These are phyloP conservation scores for Boletellus deceptivus DNA, from an alignment of 1,284 basidiomycete genomes.

Conservation along the genomic window DNA sequence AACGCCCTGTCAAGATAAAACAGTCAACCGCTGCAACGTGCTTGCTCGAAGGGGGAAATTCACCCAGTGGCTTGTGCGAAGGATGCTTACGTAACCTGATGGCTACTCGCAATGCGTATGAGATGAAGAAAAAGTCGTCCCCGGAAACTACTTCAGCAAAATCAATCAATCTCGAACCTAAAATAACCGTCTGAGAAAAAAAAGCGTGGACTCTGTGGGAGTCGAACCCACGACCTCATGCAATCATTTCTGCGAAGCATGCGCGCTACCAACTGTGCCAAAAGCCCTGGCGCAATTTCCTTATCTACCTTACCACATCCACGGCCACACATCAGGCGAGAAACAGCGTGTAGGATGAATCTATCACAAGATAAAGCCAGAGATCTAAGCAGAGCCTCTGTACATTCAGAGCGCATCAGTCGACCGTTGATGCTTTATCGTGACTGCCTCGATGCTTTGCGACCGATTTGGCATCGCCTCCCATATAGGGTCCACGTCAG, in stretches of 20 bases:
- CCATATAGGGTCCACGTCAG: conserved; percentile 95
- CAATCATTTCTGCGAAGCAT: conserved; percentile 36
- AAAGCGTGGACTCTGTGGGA: conserved; percentile 38
- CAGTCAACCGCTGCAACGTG: neutral
- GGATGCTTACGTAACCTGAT: neutral
- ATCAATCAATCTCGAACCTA: too few relatives aligned
- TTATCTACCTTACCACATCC: too few relatives aligned
- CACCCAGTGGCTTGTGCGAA: neutral
- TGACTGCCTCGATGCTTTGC: conserved; percentile 57
- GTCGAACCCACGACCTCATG: conserved; percentile 40
- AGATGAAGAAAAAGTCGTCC: too few relatives aligned
- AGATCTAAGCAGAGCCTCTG: conserved; percentile 17
- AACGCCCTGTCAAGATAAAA: conserved; percentile 1
- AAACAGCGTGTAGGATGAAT: neutral
- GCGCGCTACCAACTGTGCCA: conserved; percentile 43
- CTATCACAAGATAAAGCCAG: neutral
- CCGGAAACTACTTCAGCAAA: too few relatives aligned
- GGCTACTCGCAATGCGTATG: too few relatives aligned
- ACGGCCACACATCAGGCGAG: neutral
- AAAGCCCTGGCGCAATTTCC: conserved; percentile 4
- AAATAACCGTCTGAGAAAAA: conserved; percentile 16
- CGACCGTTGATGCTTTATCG: conserved; percentile 73
- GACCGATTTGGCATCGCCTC: conserved; percentile 77
- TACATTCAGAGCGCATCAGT: conserved; percentile 23
- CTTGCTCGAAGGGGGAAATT: neutral